A percentile compares a stretch with the other conserved stretches of the same genome.
These are phyloP conservation scores for Saksenaea vasiformis DNA, from an alignment of 371 early-diverging fungal genomes.

Conservation along the genomic window DNA sequence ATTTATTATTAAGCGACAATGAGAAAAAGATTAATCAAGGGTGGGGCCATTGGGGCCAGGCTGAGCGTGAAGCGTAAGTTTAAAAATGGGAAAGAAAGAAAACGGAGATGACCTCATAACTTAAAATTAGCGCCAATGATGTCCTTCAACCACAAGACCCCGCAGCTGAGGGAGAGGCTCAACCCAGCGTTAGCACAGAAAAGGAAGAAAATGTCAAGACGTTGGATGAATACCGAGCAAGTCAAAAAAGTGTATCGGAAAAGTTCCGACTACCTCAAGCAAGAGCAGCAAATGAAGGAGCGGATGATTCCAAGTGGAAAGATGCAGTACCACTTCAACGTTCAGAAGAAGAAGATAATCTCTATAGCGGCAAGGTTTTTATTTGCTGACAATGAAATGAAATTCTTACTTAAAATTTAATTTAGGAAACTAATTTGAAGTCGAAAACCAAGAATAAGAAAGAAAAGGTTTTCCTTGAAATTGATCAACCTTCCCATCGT, in stretches of 20 bases:
- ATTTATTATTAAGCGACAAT: slow-evolving; percentile 50
- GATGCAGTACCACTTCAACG: slow-evolving; percentile 64
- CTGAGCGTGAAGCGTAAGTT: slow-evolving; percentile 42
- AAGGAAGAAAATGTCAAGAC: slow-evolving; percentile 74
- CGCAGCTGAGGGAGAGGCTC: slow-evolving; percentile 28
- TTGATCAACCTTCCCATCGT: slow-evolving; percentile 21
- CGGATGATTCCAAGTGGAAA: slow-evolving; percentile 77
- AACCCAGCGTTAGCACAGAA: slow-evolving; percentile 42
- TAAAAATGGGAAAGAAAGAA: background rate
- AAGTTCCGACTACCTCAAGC: slow-evolving; percentile 35
- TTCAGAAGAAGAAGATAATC: slow-evolving; percentile 58
- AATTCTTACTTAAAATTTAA: slow-evolving; percentile 6
- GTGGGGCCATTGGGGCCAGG: slow-evolving; percentile 65
- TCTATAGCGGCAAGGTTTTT: slow-evolving; percentile 65
- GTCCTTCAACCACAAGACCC: slow-evolving; percentile 37
- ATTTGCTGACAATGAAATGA: slow-evolving; percentile 8
- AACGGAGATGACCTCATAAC: background rate
- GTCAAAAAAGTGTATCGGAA: slow-evolving; percentile 39
- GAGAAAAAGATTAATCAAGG: slow-evolving; percentile 82
- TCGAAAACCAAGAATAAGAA: slow-evolving; percentile 37
- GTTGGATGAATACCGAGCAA: slow-evolving; percentile 73
- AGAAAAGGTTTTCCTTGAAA: slow-evolving; percentile 27
- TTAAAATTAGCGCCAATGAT: slow-evolving; percentile 32
- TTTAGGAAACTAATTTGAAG: slow-evolving; percentile 21
- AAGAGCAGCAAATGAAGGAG: slow-evolving; percentile 80